Evolutionary conservation across 192 early-diverging fungal species (phyloP).

Genomic region (Coemansia sp.): DNA sequence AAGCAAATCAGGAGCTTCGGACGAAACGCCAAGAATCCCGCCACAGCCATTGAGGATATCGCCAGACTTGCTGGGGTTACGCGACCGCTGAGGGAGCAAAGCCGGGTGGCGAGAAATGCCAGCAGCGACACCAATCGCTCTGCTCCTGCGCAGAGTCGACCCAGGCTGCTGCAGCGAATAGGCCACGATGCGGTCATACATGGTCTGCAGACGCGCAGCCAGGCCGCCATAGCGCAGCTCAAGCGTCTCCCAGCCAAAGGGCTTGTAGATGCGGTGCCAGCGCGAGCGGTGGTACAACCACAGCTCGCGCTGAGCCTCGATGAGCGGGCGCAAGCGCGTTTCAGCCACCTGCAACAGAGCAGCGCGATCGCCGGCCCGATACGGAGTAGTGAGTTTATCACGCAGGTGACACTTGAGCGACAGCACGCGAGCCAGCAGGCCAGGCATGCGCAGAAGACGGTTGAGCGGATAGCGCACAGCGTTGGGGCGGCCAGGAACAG

Average conservation of each 20-base stretch:
- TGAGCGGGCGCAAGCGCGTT: slow-evolving; percentile 57
- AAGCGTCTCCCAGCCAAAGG: slow-evolving; percentile 83
- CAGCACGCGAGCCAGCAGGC: slow-evolving; percentile 64
- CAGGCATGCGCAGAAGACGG: slow-evolving; percentile 62
- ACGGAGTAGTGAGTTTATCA: slow-evolving; percentile 59
- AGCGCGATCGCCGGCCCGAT: slow-evolving; percentile 54
- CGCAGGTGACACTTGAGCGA: slow-evolving; percentile 70
- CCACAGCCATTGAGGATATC: neutral
- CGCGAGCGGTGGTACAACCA: slow-evolving; percentile 77
- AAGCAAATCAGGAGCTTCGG: neutral
- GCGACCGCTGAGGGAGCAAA: slow-evolving; percentile 21
- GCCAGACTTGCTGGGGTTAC: slow-evolving; percentile 16
- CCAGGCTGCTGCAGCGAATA: slow-evolving; percentile 41
- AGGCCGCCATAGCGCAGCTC: slow-evolving; percentile 82
- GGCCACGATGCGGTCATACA: slow-evolving; percentile 64
- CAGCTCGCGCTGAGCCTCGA: slow-evolving; percentile 63
- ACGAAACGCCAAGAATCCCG: neutral
- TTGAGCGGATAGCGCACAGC: slow-evolving; percentile 64
- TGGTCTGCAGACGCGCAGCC: slow-evolving; percentile 60
- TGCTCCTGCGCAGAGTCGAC: slow-evolving; percentile 30
- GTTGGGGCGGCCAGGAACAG: neutral
- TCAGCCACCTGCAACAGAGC: slow-evolving; percentile 58
- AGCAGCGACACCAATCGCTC: slow-evolving; percentile 46
- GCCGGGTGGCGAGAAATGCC: slow-evolving; percentile 43
- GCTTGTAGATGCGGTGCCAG: slow-evolving; percentile 77